Evolutionary conservation across 2,329 filamentous ascomycete genomes (phyloP), one percentile per base, ranked within the genome.

Genomic region (Fusarium tupiense): DNA sequence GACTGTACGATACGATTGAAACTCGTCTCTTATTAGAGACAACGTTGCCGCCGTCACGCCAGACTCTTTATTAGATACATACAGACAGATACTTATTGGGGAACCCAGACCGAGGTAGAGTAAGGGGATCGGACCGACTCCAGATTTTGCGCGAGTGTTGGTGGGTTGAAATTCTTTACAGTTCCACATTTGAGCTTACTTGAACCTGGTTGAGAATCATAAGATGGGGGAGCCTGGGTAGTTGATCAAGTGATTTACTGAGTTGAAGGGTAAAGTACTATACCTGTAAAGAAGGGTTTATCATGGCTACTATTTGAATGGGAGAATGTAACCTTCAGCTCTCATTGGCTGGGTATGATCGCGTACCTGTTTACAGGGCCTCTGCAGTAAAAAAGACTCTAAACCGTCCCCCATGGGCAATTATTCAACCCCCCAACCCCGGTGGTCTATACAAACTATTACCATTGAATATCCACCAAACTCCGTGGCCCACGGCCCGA

Each of bases 121-220:
- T 58, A 57, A 64, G 58, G 66, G 52, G 67, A 70, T 70, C 67
- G 67, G 67, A 54, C 67, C 67, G 67, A 70, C 67, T 70, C 67
- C 67, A 56, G 67, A 66, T 70, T 70, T 69, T 64, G 41, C 46
- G 20, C 26, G 16, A 70, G 41, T 53, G 33, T 47, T 64, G 67
- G 65, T 64, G 67, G 67, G 60, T 52, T 69, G 58, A 69, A 70
- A 70, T 66, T 40, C 66, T 70, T 59, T 66, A 49, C 67, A 35
- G 67, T 65, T 66, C 67, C 67, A 70, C 67, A 54, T 33, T 70
- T 66, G 61, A 70, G 67, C 66, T 70, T 70, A 59, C 52, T 54
- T 69, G 43, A 53, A 70, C 38, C 40, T 47, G 58, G 29, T 52
- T 54, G 41, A 47, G 60, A 33, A 65, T 70, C 59, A 59, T 44